Base-by-base conservation (phyloP, 2,329 filamentous ascomycete species). In the Daldinia sp. region DNA sequence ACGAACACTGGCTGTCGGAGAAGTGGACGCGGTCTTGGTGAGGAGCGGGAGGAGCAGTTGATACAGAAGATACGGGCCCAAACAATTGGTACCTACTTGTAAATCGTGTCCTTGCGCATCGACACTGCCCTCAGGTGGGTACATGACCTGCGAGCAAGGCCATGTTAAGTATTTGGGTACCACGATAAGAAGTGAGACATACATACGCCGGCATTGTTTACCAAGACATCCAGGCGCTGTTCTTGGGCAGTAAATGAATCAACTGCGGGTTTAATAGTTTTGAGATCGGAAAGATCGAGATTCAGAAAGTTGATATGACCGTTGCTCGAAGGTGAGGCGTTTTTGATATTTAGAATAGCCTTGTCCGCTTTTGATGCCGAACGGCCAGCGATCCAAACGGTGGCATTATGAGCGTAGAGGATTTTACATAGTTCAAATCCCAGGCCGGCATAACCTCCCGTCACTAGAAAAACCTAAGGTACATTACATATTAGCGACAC, bases 341-440 rank as follows among this genome's bases (percentile, higher is more conserved):
- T 53, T 30, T 54, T 58, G 35, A 79, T 74, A 13, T 75, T 42
- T 5, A 69, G 30, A 44, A 79, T 77, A 33, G 76, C 68, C 20
- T 62, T 63, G 18, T 76, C 65, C 55, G 73, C 77, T 37, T 74
- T 76, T 20, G 67, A 57, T 30, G 61, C 63, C 12, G 72, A 78
- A 30, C 81, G 80, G 13, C 78, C 80, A 6, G 75, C 80, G 4
- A 82, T 73, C 53, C 76, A 82, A 23, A 82, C 76, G 3, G 71
- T 65, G 1, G 79, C 79, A 26, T 76, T 77, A 50, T 71, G 68
- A 18, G 46, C 60, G n/a, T 74, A 73, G 15, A 69, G 66, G 7
- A 73, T 65, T 10, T 69, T 63, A 18, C 54, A 60, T 35, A 67
- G 42, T 30, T 67, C 65, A 10, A 35, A 51, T 5, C 65, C 65